These are phyloP conservation scores for Phoma sp. DNA, from an alignment of 2,329 filamentous ascomycete species.

Conservation along the genomic window DNA sequence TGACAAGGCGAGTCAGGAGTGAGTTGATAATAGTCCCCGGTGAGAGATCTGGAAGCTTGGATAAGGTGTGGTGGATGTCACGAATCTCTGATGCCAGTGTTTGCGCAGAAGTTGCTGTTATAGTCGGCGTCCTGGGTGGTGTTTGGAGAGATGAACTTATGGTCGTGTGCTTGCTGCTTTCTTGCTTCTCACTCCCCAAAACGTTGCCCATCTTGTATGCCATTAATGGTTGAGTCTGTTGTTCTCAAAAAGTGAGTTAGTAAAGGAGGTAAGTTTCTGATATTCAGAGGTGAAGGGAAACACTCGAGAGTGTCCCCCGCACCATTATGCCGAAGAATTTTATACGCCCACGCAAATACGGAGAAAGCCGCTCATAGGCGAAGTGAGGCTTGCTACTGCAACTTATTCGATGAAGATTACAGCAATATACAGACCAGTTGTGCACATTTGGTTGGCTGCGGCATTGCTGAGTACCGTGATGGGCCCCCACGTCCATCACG, in stretches of 20 bases:
- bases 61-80: constrained; percentile 25
- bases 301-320: neutral
- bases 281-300: neutral
- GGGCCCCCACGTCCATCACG: constrained; percentile 2
- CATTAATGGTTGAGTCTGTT: neutral
- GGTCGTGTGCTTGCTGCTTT: neutral
- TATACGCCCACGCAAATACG: neutral
- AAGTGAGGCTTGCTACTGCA: constrained; percentile 4
- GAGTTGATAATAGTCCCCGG: constrained; percentile 44
- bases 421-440: neutral
- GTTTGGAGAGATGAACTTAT: constrained; percentile 8
- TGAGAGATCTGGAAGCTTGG: constrained; percentile 28
- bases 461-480: constrained; percentile 12
- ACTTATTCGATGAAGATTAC: neutral
- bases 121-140: constrained; percentile 35
- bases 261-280: no score
- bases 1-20: constrained; percentile 48
- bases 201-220: constrained; percentile 1
- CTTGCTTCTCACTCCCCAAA: neutral
- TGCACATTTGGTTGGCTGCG: neutral
- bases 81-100: constrained; percentile 29
- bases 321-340: constrained; percentile 1
- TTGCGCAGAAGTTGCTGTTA: constrained; percentile 23
- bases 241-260: neutral
- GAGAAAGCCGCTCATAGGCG: neutral